Base-by-base conservation (phyloP, 345 rosid species). In the Limnanthes douglasii region DNA sequence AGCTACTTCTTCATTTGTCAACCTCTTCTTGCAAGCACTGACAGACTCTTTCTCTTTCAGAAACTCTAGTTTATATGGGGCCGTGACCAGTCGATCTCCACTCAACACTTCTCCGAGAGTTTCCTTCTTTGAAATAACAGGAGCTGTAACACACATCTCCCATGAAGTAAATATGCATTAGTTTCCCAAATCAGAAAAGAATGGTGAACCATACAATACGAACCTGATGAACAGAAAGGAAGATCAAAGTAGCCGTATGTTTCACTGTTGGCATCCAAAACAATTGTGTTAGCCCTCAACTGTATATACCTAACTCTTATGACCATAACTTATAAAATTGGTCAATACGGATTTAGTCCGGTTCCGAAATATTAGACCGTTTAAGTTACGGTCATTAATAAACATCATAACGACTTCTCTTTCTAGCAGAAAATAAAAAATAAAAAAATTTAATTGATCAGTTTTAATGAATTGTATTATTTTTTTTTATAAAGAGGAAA, bases 51-150 rank as follows among this genome's bases (percentile, higher is more conserved):
- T 64, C 5, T 69, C 71, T 19, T 17, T 37, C 32, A 51, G 15
- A 26, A 64, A 69, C 35, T 69, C 55, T 13, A 69, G 68, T 18
- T 50, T 50, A 41, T 64, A 69, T 0, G 71, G 75, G 8, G 75
- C 75, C 33, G 51, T 69, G 2, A 69, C 75, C 12, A 69, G 21
- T 11, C 75, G 64, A 34, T 69, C 75, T 2, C 75, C 75, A 40
- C 64, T 68, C 48, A 68, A 51, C 19, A 68, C 56, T 35, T 69
- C 71, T 17, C 71, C 75, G 16, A 69, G 62, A 41, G 75, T 71
- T 64, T 69, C 75, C 56, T 43, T 60, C 41, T 64, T 69, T 20
- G 60, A 65, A 31, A 46, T 64, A 33, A 16, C 31, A 3, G 53
- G 71, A 47, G 47, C 71, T 69, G 50, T 36, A 21, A 13, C 1